Base-by-base conservation (phyloP, 768 basidiomycete species). In the Sporobolomyces pararoseus region DNA sequence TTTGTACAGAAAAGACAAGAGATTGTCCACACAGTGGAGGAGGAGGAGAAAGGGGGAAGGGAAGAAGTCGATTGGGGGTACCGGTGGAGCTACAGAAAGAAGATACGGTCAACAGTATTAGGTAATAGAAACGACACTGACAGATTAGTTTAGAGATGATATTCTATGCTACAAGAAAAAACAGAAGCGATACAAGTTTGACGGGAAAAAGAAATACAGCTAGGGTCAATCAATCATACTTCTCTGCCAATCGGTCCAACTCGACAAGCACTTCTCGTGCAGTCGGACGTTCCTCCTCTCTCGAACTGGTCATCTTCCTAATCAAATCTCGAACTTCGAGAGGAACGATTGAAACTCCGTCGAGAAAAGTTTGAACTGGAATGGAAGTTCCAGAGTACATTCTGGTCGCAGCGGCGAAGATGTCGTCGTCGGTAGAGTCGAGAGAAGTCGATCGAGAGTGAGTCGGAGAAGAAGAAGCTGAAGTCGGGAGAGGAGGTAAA, bases 341-440 rank as follows among this genome's bases (percentile, higher is more conserved):
- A 16, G 71, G 71, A 7, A 72, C 71, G 37, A 68, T 25, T 60
- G 53, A 47, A 49, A 35, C 29, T 4, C 39, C 65, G 46, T 54
- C 49, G n/a, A 66, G 55, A 57, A 73, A 75, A 54, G 65, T 61
- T 62, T 75, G 72, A 2, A 68, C 5, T 4, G 75, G 75, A 1
- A 57, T 68, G 6, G 54, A 31, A 1, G 67, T 63, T 1, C n/a
- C 42, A 27, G 61, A 50, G 52, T 73, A 62, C n/a, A 14, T n/a
- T 7, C 32, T 44, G 14, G 54, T 12, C 5, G 60, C n/a, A n/a
- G 16, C 14, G 37, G 23, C 17, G 39, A 62, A 17, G 39, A 42
- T 42, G 39, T 42, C 39, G 39, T 42, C 10, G 17, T 17, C 23
- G 27, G 34, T 21, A 12, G 47, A 35, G 21, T 46, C 16, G 29